Base-by-base conservation (phyloP, 2,329 filamentous ascomycete genomes). In the Ophiocordyceps australis region DNA sequence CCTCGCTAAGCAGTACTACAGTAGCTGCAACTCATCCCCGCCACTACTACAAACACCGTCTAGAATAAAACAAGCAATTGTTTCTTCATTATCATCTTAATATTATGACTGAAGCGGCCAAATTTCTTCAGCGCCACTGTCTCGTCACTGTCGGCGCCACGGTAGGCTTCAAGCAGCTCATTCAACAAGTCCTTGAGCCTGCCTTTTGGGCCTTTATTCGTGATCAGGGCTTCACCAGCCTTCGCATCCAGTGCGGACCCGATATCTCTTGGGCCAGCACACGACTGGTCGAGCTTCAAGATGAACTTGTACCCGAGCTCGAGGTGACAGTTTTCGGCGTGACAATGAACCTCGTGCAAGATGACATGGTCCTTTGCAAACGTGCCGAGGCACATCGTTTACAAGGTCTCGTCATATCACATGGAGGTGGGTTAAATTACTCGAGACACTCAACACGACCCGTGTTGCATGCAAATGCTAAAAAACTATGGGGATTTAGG, bases 81-180 rank as follows among this genome's bases (percentile, higher is more conserved):
- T n/a, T n/a, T n/a, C n/a, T n/a, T n/a, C n/a, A n/a, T n/a, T n/a
- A n/a, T n/a, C n/a, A n/a, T n/a, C n/a, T n/a, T n/a, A n/a, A n/a
- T n/a, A n/a, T n/a, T 14, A 36, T 42, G 29, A 23, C 17, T 7
- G 23, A 30, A 20, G 18, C 17, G 1, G 23, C 19, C 5, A 14
- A 14, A 18, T 9, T 10, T 7, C 25, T 38, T 12, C 30, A 43
- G 15, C 45, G 48, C 18, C 45, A 55, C 27, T 89, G 80, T 45
- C 79, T 98, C 36, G 75, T 94, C 28, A 95, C 89, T 0, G 77
- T 93, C 17, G 89, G 89, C 29, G 86, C 89, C 5, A 98, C 86
- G 0, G 83, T 85, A 11, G 68, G 76, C 13, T 98, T 98, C 50
- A 59, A 64, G 27, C 50, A 60, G 6, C 65, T 98, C 3, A 64